Conservation (phyloP, 139 green algal species). For the Coelastrella sp. region DNA sequence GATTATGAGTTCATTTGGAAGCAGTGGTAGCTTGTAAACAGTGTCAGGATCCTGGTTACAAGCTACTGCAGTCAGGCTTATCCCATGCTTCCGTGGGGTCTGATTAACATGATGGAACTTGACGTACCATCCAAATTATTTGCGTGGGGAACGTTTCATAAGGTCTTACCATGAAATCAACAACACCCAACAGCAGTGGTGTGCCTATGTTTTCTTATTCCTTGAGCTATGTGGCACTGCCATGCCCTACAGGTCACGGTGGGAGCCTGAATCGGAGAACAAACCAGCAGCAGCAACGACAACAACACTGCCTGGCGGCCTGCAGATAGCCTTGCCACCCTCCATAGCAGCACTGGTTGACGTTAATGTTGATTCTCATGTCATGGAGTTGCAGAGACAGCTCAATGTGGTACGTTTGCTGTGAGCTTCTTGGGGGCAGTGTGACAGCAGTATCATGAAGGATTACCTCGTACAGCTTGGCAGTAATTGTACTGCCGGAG, state of each 20-base stretch:
- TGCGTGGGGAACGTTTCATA: too few species aligned
- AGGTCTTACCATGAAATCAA: too few species aligned
- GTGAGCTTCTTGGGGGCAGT: background rate
- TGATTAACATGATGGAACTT: too few species aligned
- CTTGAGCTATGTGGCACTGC: background rate
- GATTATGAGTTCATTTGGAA: too few species aligned
- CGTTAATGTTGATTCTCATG: constrained; percentile 14
- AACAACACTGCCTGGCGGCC: background rate
- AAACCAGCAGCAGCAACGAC: constrained; percentile 22
- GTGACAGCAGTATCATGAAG: too few species aligned
- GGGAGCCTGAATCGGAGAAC: constrained; percentile 34
- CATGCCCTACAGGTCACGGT: background rate
- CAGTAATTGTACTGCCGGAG: too few species aligned
- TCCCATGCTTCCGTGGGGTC: too few species aligned
- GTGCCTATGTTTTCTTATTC: background rate
- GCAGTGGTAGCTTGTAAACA: too few species aligned
- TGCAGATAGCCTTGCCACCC: constrained; percentile 22
- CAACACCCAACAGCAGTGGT: background rate
- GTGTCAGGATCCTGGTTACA: too few species aligned
- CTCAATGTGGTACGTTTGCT: constrained; percentile 30
- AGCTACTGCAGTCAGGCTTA: too few species aligned
- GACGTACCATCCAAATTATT: too few species aligned
- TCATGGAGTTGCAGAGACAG: constrained; percentile 44
- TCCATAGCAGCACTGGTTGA: constrained; percentile 38
- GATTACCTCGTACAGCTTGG: too few species aligned